Conservation (phyloP, 768 basidiomycete species). For the Tephrocybe sp. region DNA sequence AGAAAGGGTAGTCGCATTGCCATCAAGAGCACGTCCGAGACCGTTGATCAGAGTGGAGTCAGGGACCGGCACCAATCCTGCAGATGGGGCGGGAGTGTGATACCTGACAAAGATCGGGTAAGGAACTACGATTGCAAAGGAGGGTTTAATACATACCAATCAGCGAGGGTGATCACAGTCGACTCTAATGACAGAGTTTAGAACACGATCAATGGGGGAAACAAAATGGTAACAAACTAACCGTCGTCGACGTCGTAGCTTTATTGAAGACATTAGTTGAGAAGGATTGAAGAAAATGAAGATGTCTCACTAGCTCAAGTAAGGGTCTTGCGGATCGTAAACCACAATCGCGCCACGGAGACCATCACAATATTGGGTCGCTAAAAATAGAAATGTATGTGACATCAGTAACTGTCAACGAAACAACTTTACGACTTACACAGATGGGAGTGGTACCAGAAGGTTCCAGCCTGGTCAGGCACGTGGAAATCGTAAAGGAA, state of each 20-base stretch:
- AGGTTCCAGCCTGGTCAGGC: neutral
- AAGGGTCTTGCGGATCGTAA: neutral
- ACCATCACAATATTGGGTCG: neutral
- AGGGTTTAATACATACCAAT: neutral
- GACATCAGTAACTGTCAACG: neutral
- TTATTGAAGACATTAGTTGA: neutral
- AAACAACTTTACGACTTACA: neutral
- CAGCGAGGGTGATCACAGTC: neutral
- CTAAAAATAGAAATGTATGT: neutral
- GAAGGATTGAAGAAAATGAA: neutral
- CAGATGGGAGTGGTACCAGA: neutral
- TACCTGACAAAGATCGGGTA: neutral
- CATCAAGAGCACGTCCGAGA: neutral
- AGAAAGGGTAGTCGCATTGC: slow-evolving; percentile 23
- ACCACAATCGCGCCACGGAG: neutral
- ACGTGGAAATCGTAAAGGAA: neutral
- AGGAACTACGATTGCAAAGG: neutral
- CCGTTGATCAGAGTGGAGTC: neutral
- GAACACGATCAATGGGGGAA: neutral
- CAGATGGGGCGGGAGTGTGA: neutral
- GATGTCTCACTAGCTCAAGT: neutral
- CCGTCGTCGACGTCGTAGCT: neutral
- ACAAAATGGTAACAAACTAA: neutral
- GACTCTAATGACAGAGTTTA: neutral
- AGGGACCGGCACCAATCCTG: neutral